Percentiles rank a stretch among this genome's conserved stretches.
phyloP scores from a whole-genome alignment of 2,329 filamentous ascomycete species.

The Aaosphaeria pasadenensis region DNA sequence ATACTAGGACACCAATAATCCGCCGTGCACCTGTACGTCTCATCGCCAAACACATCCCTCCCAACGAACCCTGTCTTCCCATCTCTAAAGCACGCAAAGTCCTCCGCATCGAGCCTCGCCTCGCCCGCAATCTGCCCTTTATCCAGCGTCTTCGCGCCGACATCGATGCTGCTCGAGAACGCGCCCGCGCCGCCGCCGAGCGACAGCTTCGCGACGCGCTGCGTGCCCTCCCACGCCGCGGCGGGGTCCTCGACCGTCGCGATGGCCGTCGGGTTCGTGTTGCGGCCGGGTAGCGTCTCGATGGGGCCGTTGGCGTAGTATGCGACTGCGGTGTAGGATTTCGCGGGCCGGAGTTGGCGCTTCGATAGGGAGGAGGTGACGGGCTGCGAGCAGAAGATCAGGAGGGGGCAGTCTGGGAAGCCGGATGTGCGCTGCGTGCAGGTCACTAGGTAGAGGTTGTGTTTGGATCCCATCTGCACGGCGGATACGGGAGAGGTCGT shows the following conservation, averaged over 20 bases:
- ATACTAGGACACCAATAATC: constrained; percentile 4
- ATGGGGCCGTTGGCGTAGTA: constrained; percentile 8
- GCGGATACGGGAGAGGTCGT: background rate
- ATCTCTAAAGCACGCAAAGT: constrained; percentile 11
- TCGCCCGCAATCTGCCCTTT: constrained; percentile 6
- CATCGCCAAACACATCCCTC: background rate
- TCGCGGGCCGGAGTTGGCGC: background rate
- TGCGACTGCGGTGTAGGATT: constrained; percentile 6
- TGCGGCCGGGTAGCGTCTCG: background rate
- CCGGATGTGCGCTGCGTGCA: constrained; percentile 1
- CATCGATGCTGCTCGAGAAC: background rate
- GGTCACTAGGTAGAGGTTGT: constrained; percentile 11
- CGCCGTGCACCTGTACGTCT: constrained; percentile 1
- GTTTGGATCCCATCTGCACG: constrained; percentile 2
- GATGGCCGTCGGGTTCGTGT: constrained; percentile 2
- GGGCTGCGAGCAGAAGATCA: background rate
- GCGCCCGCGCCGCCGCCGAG: background rate
- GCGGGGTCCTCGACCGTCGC: constrained; percentile 5
- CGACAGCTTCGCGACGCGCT: background rate
- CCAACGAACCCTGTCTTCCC: constrained; percentile 3
- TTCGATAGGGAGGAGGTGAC: no score
- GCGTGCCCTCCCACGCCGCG: constrained; percentile 6
- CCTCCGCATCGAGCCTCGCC: constrained; percentile 5
- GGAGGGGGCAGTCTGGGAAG: background rate
- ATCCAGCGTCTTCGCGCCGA: background rate